Evolutionary conservation across 2,329 filamentous ascomycete species (phyloP).

Genomic region (Aspergillus texensis): DNA sequence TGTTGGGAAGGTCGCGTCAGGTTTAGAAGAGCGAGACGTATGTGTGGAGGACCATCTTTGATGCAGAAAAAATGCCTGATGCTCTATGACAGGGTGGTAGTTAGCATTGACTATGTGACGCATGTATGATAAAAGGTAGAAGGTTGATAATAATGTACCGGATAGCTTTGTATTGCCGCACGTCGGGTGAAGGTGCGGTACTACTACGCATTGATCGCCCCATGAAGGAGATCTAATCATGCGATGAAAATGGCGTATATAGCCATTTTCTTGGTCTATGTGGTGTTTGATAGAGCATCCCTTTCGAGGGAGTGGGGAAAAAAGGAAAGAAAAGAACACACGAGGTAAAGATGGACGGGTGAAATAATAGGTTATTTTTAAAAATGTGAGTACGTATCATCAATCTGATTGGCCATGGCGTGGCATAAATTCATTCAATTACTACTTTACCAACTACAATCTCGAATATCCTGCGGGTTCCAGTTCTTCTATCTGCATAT

Average conservation of each 20-base stretch:
- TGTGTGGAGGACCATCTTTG: neutral
- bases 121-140: neutral
- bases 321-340: neutral
- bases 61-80: neutral
- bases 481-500: too few species aligned
- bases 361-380: neutral
- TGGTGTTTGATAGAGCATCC: neutral
- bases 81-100: neutral
- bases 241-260: neutral
- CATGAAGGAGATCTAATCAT: neutral
- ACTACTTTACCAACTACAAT: neutral
- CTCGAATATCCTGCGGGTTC: neutral
- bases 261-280: neutral
- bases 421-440: neutral
- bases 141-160: neutral
- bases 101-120: neutral
- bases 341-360: neutral
- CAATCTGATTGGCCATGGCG: neutral
- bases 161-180: slow-evolving; percentile 7
- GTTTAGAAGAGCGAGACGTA: neutral
- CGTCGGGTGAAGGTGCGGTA: neutral
- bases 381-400: neutral
- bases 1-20: neutral
- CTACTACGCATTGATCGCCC: neutral
- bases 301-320: neutral